Evolutionary conservation across 306 rosid species (phyloP).

Genomic region (Albizia julibrissin): DNA sequence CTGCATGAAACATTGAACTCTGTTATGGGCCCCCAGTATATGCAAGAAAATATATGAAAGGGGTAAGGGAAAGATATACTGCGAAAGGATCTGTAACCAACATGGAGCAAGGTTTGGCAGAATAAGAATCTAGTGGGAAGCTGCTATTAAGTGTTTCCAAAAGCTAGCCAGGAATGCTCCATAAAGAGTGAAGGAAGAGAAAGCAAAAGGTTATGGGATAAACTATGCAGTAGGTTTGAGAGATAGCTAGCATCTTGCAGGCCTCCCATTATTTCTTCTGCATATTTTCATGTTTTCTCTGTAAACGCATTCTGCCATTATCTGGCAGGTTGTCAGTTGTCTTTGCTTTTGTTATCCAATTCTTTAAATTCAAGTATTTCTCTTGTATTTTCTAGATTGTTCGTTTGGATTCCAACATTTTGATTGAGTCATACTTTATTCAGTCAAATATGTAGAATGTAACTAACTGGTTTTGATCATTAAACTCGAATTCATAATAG

Average conservation of each 20-base stretch:
- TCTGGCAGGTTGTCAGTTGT: background rate
- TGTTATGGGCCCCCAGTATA: background rate
- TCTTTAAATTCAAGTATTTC: background rate
- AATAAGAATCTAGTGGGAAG: background rate
- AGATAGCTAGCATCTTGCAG: background rate
- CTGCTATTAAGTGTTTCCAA: background rate
- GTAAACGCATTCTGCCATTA: background rate
- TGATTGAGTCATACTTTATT: background rate
- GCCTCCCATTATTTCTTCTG: background rate
- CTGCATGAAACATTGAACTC: background rate
- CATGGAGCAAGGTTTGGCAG: background rate
- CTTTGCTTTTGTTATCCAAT: background rate
- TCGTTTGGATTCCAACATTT: background rate
- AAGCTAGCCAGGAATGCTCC: background rate
- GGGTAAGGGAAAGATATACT: background rate
- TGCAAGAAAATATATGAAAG: background rate
- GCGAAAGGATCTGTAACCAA: background rate
- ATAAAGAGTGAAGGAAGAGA: background rate
- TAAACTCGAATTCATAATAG: background rate
- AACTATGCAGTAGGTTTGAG: background rate
- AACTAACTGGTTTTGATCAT: conserved; percentile 3
- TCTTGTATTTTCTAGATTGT: background rate
- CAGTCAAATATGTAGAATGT: background rate
- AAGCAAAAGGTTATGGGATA: background rate
- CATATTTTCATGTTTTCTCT: background rate